Evolutionary conservation across 306 rosid genomes (phyloP).

Genomic region (Castanopsis chinensis): DNA sequence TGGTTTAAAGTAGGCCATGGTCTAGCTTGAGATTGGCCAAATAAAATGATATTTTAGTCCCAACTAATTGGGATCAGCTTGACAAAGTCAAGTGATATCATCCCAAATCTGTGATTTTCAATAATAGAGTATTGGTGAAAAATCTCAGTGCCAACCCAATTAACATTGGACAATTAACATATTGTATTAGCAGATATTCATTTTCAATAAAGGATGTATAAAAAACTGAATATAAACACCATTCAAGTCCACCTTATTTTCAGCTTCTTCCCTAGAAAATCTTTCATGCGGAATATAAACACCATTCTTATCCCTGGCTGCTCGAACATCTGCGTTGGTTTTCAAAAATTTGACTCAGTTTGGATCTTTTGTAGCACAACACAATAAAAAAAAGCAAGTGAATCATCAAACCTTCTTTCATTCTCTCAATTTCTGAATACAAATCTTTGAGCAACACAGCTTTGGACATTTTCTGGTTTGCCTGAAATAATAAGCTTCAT

Average conservation of each 20-base stretch:
- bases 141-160: neutral
- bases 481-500: conserved; percentile 43
- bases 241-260: conserved; percentile 64
- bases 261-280: conserved; percentile 85
- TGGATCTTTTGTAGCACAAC: conserved; percentile 9
- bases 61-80: neutral
- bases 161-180: neutral
- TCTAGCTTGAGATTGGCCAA: neutral
- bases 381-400: neutral
- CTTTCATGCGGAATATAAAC: conserved; percentile 87
- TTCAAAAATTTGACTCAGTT: conserved; percentile 10
- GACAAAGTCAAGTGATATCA: neutral
- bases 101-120: neutral
- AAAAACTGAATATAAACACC: neutral
- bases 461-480: conserved; percentile 89
- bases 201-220: neutral
- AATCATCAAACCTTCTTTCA: conserved; percentile 76
- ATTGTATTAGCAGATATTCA: neutral
- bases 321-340: conserved; percentile 66
- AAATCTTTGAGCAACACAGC: conserved; percentile 86
- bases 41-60: neutral
- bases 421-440: conserved; percentile 78
- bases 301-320: conserved; percentile 97
- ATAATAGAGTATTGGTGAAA: neutral
- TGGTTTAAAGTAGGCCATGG: neutral